A percentile compares a stretch with the other conserved stretches of the same genome.
Conservation (phyloP, 2,329 filamentous ascomycete species). For the Talaromyces sp. region DNA sequence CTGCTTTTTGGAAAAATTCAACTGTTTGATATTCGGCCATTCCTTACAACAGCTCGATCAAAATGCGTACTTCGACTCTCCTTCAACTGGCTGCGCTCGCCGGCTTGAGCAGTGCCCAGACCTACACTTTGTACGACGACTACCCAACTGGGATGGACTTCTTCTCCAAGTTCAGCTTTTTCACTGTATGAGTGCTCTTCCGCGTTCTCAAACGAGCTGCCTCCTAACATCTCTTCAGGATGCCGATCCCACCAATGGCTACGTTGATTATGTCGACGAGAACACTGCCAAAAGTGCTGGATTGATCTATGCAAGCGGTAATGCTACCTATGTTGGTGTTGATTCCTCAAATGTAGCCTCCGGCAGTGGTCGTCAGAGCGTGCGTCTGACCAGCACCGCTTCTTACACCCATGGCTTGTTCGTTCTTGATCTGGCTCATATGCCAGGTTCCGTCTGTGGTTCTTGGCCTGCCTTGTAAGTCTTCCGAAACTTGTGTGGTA, state of each 20-base stretch:
- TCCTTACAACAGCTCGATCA: slow-evolving; percentile 16
- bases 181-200: slow-evolving; percentile 38
- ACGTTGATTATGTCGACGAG: slow-evolving; percentile 66
- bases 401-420: slow-evolving; percentile 66
- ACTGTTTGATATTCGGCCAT: slow-evolving; percentile 4
- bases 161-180: slow-evolving; percentile 56
- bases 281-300: slow-evolving; percentile 57
- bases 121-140: slow-evolving; percentile 49
- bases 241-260: slow-evolving; percentile 70
- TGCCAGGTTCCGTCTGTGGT: slow-evolving; percentile 69
- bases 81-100: slow-evolving; percentile 33
- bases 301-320: slow-evolving; percentile 58
- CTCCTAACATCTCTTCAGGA: slow-evolving; percentile 28
- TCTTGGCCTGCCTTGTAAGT: slow-evolving; percentile 68
- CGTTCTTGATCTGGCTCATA: slow-evolving; percentile 70
- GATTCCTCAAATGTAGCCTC: slow-evolving; percentile 61
- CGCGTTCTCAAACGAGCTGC: neutral
- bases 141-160: slow-evolving; percentile 48
- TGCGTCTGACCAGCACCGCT: slow-evolving; percentile 67
- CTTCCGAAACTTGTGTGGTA: neutral
- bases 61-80: slow-evolving; percentile 33
- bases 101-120: slow-evolving; percentile 29
- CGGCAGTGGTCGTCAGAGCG: slow-evolving; percentile 63
- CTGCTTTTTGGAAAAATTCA: neutral
- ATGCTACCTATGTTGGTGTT: slow-evolving; percentile 64